These are phyloP conservation scores for Pilasporangium apinafurcum DNA, from an alignment of 352 stramenopile genomes.

Conservation along the genomic window DNA sequence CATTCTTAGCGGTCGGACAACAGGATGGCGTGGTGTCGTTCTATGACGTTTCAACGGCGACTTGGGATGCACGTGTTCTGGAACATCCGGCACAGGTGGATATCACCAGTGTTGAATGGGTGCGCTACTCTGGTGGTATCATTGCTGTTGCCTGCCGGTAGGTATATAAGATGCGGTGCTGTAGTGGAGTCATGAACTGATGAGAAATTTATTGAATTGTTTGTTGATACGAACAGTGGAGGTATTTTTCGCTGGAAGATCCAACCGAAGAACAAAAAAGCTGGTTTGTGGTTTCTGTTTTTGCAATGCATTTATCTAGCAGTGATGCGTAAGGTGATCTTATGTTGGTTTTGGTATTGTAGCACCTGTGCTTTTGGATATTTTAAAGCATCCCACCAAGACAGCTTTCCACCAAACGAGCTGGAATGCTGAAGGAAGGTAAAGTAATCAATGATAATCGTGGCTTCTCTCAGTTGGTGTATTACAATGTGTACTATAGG, in stretches of 20 bases:
- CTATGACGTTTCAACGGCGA: conserved; percentile 45
- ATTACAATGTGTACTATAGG: not conserved
- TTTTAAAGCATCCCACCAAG: conserved; percentile 52
- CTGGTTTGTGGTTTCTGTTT: conserved; percentile 10
- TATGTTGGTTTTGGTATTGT: not conserved
- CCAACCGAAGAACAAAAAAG: conserved; percentile 19
- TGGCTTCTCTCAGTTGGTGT: not conserved
- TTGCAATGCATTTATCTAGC: not conserved
- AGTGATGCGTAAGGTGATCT: no score
- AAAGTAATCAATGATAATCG: not conserved
- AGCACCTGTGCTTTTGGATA: conserved; percentile 40
- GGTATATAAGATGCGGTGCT: no score
- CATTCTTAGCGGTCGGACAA: conserved; percentile 64
- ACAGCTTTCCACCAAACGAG: conserved; percentile 40
- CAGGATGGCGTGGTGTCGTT: conserved; percentile 59
- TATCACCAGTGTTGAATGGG: conserved; percentile 57
- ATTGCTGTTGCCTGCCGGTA: conserved; percentile 62
- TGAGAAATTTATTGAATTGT: not conserved
- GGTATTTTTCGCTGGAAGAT: conserved; percentile 73
- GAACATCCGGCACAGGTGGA: conserved; percentile 50
- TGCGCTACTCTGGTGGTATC: conserved; percentile 46
- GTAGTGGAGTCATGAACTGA: no score
- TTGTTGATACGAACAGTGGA: conserved; percentile 12
- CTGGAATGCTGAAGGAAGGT: conserved; percentile 72
- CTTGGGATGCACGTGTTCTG: conserved; percentile 57